Base-by-base conservation (phyloP, 805 yeast species). In the Wickerhamiella nectarea region DNA sequence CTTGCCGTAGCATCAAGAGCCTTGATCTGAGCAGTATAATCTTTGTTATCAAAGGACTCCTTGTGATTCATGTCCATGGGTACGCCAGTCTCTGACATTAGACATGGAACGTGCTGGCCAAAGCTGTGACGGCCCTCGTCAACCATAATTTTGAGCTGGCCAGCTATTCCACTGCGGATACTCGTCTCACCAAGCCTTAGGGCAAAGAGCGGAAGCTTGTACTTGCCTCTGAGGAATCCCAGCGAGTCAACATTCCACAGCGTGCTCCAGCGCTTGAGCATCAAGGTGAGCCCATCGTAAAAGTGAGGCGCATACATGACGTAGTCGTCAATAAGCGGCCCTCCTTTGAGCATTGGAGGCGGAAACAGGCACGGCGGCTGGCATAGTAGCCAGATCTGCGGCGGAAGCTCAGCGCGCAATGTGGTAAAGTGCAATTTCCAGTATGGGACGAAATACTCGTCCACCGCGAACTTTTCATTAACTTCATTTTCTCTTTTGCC, bases 1-100 rank as follows among this genome's bases (percentile, higher is more conserved):
- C 64, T 71, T 3, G 78, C 70, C 34, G 85, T 55, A 0, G 94
- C 93, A 62, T 87, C 96, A 55, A 83, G 62, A 0, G 95, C 94
- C 11, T 71, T 63, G 7, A 79, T 78, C 53, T 87, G 95, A 1
- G 83, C 68, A 4, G 67, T 57, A 56, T 74, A 86, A 47, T 74
- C 72, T 0, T 83, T 81, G 47, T 65, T 68, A 1, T 58, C 56
- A 53, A 72, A 85, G 0, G 94, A 81, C 43, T 62, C 66, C 56
- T 80, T 82, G 47, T 74, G 69, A 57, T 86, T 86, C 95, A 87
- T 82, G 59, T 87, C 94, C 60, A 79, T 83, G 3, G 96, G 96
- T 80, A 86, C 82, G 4, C 96, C 96, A 8, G 87, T 84, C 59
- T 87, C 96, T 1, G 93, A 75, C 68, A 87, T 75, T 29, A 86